Evolutionary conservation across 164 flowering plant genomes (phyloP), one percentile per base, ranked within the genome.

Genomic region (Magnolia sinica): DNA sequence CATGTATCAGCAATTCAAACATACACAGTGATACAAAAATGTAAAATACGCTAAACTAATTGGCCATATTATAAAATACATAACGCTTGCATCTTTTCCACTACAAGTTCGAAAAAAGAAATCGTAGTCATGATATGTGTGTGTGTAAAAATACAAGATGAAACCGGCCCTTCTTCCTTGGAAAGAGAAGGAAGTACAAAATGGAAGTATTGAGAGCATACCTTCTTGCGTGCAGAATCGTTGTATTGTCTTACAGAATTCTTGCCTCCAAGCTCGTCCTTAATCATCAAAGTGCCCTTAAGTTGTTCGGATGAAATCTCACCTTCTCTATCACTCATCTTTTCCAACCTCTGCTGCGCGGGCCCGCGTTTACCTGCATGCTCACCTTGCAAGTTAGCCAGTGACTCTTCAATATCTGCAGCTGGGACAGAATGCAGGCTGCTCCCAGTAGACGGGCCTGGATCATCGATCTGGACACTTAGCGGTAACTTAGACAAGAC

Each of bases 361-460:
- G 29, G 64, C 67, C 52, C 65, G 55, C 82, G 50, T 68, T 76
- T 58, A 20, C 76, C 80, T 75, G 49, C 78, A 78, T 31, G 77
- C 76, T 68, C 82, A 63, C 73, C 71, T 55, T 84, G 89, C 79
- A 81, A 76, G 13, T 77, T 71, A 59, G 64, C 37, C 70, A 84
- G 22, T 61, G 90, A 79, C 73, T 87, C 89, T 77, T 88, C 91
- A 64, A 85, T 73, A 74, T 87, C 91, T 4, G 78, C 74, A 0
- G 81, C 89, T 13, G 84, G 76, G 64, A 75, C 90, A 11, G 97
- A 90, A 73, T 84, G 89, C 49, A 88, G 84, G 50, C 76, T 81
- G 81, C 87, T 87, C 27, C 98, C 92, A 9, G 83, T 14, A 0
- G 90, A 86, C 0, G 83, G 87, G 22, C 90, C 90, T 20, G 90